Evolutionary conservation across 495 filamentous ascomycete genomes (phyloP).

Genomic region (Penicillium bialowiezense): DNA sequence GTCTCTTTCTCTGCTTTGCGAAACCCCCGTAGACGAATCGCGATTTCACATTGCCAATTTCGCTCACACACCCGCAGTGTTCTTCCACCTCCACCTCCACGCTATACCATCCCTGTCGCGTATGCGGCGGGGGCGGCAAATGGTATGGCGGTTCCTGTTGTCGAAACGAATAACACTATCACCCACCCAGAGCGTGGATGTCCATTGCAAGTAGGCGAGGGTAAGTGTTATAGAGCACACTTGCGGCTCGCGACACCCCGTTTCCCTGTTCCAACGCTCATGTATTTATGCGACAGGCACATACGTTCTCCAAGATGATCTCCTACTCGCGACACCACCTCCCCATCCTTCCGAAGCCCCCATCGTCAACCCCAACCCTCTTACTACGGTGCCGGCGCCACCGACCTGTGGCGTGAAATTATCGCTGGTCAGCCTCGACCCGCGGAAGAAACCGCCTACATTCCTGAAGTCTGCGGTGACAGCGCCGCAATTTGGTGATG

Average conservation of each 20-base stretch:
- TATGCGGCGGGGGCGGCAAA: slow-evolving; percentile 64
- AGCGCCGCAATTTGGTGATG: slow-evolving; percentile 81
- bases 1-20: neutral
- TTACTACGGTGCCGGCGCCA: slow-evolving; percentile 76
- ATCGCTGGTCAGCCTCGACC: slow-evolving; percentile 68
- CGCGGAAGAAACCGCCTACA: slow-evolving; percentile 54
- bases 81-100: slow-evolving; percentile 79
- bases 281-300: slow-evolving; percentile 56
- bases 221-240: slow-evolving; percentile 35
- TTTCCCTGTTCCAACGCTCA: slow-evolving; percentile 12
- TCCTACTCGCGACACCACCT: slow-evolving; percentile 90
- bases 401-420: slow-evolving; percentile 85
- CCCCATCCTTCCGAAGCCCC: slow-evolving; percentile 93
- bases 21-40: no score
- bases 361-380: slow-evolving; percentile 79
- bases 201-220: slow-evolving; percentile 89
- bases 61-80: slow-evolving; percentile 52
- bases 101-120: slow-evolving; percentile 66
- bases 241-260: no score
- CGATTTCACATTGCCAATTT: no score
- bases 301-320: slow-evolving; percentile 82
- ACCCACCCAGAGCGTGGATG: slow-evolving; percentile 67
- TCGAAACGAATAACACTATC: slow-evolving; percentile 90
- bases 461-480: slow-evolving; percentile 37
- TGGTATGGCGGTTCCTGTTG: slow-evolving; percentile 63